Evolutionary conservation across 768 basidiomycete genomes (phyloP).

Genomic region (Tulasnella sp.): DNA sequence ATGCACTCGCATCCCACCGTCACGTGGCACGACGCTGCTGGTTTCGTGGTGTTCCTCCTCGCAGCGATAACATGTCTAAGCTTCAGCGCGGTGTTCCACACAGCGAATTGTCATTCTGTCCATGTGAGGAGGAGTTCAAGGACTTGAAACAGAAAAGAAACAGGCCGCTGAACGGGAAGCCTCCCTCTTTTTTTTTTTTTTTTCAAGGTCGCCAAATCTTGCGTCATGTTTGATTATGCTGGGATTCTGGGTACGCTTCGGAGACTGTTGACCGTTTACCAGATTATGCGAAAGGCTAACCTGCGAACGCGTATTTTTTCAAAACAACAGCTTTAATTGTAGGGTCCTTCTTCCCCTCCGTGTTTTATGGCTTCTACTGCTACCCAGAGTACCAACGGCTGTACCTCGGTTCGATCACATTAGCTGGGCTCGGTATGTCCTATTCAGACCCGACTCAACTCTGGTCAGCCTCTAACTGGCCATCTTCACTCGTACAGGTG

Average conservation of each 20-base stretch:
- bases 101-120: conserved; percentile 71
- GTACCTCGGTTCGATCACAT: conserved; percentile 51
- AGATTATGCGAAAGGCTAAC: not conserved
- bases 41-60: conserved; percentile 60
- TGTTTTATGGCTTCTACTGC: conserved; percentile 78
- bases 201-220: conserved; percentile 52
- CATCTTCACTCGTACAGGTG: conserved; percentile 43
- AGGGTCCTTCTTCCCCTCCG: conserved; percentile 71
- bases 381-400: conserved; percentile 49
- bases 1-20: conserved; percentile 50
- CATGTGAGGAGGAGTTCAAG: no score
- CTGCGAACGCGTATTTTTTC: no score
- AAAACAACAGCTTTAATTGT: conserved; percentile 58
- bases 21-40: conserved; percentile 57
- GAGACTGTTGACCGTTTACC: not conserved
- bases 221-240: conserved; percentile 68
- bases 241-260: conserved; percentile 57
- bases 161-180: no score
- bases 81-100: conserved; percentile 70
- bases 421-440: conserved; percentile 56
- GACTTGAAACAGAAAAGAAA: no score
- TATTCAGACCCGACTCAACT: conserved; percentile 21
- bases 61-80: conserved; percentile 71
- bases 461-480: conserved; percentile 25
- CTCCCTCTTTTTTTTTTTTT: no score